Percentiles rank a stretch among this genome's conserved stretches.
These are phyloP conservation scores for Calonectria fujianensis DNA, from an alignment of 2,329 filamentous ascomycete species.

Conservation along the genomic window DNA sequence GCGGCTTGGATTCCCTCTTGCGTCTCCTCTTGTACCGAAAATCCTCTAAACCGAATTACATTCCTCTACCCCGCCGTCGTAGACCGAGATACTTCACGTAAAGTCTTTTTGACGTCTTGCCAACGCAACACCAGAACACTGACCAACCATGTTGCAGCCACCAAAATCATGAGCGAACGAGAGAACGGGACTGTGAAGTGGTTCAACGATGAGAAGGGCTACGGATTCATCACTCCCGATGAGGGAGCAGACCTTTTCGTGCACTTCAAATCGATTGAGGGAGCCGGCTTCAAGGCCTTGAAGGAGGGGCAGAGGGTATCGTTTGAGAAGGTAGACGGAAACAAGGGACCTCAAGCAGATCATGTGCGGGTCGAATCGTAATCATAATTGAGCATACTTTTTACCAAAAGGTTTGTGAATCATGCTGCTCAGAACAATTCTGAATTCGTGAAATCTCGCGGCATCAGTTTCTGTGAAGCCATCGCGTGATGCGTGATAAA, in stretches of 20 bases:
- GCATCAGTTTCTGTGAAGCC: neutral
- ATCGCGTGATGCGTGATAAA: neutral
- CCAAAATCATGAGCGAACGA: constrained; percentile 14
- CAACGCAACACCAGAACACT: neutral
- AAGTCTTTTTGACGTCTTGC: neutral
- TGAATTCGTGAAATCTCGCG: neutral
- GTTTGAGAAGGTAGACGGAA: neutral
- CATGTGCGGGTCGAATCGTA: neutral
- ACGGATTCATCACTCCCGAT: constrained; percentile 13
- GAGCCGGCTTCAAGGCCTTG: neutral
- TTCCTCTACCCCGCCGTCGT: neutral
- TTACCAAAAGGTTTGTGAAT: neutral
- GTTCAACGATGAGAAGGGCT: constrained; percentile 22
- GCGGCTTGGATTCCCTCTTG: neutral
- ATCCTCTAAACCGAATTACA: neutral
- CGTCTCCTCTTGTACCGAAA: neutral
- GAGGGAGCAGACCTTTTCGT: neutral
- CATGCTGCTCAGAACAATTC: neutral
- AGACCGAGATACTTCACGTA: neutral
- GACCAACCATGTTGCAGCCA: neutral
- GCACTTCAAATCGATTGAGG: neutral
- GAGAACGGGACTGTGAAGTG: constrained; percentile 5
- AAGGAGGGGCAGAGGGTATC: constrained; percentile 2
- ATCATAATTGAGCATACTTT: neutral
- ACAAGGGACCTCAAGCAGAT: neutral